Evolutionary conservation across 352 stramenopile genomes (phyloP).

Genomic region (Detonula confervacea): DNA sequence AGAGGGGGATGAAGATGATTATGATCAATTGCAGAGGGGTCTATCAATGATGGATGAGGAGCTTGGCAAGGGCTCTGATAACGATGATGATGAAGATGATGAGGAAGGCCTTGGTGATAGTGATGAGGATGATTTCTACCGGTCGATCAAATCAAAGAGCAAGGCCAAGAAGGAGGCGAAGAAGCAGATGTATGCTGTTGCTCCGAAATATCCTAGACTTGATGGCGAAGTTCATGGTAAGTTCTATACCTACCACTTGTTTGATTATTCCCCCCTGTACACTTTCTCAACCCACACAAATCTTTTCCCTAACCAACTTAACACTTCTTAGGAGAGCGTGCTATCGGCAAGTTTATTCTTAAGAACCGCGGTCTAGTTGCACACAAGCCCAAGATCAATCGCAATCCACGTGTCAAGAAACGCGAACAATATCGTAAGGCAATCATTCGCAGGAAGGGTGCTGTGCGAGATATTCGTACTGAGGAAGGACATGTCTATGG

Average conservation of each 20-base stretch:
- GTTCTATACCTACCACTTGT: too few species aligned
- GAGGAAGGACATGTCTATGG: constrained; percentile 88
- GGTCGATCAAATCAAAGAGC: constrained; percentile 64
- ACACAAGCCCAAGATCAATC: constrained; percentile 98
- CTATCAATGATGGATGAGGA: constrained; percentile 82
- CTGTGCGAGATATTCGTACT: constrained; percentile 92
- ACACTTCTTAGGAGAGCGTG: constrained; percentile 90
- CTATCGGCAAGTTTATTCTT: constrained; percentile 94
- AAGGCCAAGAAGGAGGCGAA: constrained; percentile 77
- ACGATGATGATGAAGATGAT: constrained; percentile 39
- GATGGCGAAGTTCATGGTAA: constrained; percentile 76
- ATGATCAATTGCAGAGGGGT: constrained; percentile 56
- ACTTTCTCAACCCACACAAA: too few species aligned
- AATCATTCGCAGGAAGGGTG: constrained; percentile 96
- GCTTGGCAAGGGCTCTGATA: constrained; percentile 50
- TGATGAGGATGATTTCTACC: constrained; percentile 73
- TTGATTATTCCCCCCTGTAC: too few species aligned
- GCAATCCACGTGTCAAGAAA: constrained; percentile 99
- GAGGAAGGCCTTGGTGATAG: constrained; percentile 51
- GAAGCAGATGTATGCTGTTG: constrained; percentile 76
- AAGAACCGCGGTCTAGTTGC: constrained; percentile 98
- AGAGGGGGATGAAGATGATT: constrained; percentile 53
- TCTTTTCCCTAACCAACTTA: too few species aligned
- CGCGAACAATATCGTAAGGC: constrained; percentile 96
- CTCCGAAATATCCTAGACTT: constrained; percentile 79